Evolutionary conservation across 2,329 filamentous ascomycete genomes (phyloP), one percentile per base, ranked within the genome.

Genomic region (Aspergillus alliaceus): DNA sequence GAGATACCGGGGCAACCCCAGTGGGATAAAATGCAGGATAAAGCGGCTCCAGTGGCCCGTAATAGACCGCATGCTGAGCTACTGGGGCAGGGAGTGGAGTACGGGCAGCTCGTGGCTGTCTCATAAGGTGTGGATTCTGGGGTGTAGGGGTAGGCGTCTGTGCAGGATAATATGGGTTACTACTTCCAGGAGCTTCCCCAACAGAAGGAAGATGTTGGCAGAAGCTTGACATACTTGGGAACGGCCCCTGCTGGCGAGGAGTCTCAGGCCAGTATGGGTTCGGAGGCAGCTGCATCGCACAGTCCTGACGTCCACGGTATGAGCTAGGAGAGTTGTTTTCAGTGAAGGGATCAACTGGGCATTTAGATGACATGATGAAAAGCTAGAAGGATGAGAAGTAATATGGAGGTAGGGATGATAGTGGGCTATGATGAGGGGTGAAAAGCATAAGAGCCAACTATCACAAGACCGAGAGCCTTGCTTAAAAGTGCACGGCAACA

Each of bases 331-430:
- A 27, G 12, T 47, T 44, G n/a, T 55, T 39, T 24, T 40, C 58
- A n/a, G 51, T 22, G 14, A 47, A 34, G 3, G 27, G 55, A 27
- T 34, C 24, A 27, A 35, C 46, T 37, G 18, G 20, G 3, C 37
- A n/a, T 34, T 37, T 54, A 12, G 22, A 20, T n/a, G 51, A 53
- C 57, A 56, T 53, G 25, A 32, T 52, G 31, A n/a, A n/a, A 22
- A 40, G 14, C 24, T 24, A 4, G 18, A 27, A 20, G 27, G n/a
- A 14, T 18, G 24, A 12, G 27, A 6, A 20, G 20, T 24, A 12
- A 12, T 22, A 48, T 34, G 20, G 24, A 51, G 31, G 22, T n/a
- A 35, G 50, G 42, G 35, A 18, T 39, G 48, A 15, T 15, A 1
- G 31, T 48, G 49, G 37, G 37, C 18, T 27, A 18, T 22, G 53